Base-by-base conservation (phyloP, 225 moss, liverwort and hornwort species). In the Polytrichum commune region DNA sequence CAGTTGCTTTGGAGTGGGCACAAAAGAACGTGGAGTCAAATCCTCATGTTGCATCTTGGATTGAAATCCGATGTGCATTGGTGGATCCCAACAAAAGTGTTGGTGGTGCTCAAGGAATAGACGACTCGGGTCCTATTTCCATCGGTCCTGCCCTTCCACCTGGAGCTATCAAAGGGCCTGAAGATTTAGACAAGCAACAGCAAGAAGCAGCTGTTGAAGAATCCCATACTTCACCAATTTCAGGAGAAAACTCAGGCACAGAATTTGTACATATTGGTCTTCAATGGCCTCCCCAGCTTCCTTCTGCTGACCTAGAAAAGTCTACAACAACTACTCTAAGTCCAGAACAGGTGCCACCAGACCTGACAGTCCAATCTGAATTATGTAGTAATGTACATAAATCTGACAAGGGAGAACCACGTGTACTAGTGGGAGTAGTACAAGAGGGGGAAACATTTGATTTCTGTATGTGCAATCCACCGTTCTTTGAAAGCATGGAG, bases 381-480 rank as follows among this genome's bases (percentile, higher is more conserved):
- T 28, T 4, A 57, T 60, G 54, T 28, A 61, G 68, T n/a, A 71
- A 28, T 57, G 70, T 35, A 62, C 66, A 27, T 65, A 74, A 63
- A 38, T 61, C 28, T 38, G 65, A 53, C 9, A 66, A 35, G 73
- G 61, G 29, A 27, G 62, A 53, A 22, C 38, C 81, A 23, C 73
- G 80, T 54, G 78, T 98, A 65, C 87, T 98, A 65, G 69, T 84
- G 24, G 98, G 89, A 28, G 87, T 98, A 4, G 72, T 93, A 19
- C 73, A 72, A 69, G 83, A 91, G 23, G 84, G 64, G 19, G 95
- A 98, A 72, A 87, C 74, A 27, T 98, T 91, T 69, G 98, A 98
- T 74, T 98, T 98, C 55, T 98, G 98, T 69, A 98, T 98, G 98
- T 98, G 98, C 82, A 98, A 98, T 72, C 98, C 98, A 66, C 98